These are phyloP conservation scores for Mycena kentingensis DNA, from an alignment of 768 basidiomycete species.

Conservation along the genomic window DNA sequence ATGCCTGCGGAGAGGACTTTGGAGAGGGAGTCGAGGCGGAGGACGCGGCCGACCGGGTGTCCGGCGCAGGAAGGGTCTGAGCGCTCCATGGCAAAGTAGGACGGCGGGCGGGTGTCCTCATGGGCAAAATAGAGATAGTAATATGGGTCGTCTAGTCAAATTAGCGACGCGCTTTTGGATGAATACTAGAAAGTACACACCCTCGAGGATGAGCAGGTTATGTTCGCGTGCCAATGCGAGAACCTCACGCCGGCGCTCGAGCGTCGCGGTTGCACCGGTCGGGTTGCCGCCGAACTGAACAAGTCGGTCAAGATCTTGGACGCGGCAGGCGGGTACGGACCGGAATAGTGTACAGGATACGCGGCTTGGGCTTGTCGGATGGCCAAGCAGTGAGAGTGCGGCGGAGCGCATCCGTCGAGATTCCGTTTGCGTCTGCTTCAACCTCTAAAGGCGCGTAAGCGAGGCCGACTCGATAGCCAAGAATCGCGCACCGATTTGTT, in stretches of 20 bases:
- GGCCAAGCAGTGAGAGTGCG: constrained; percentile 77
- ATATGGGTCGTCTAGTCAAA: constrained; percentile 71
- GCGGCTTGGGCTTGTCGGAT: constrained; percentile 66
- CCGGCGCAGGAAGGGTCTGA: constrained; percentile 44
- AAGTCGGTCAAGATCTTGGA: not conserved
- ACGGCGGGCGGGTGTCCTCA: constrained; percentile 58
- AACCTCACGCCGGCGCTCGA: constrained; percentile 69
- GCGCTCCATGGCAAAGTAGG: constrained; percentile 81
- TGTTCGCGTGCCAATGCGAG: constrained; percentile 71
- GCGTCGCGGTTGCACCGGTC: constrained; percentile 75
- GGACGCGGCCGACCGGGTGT: constrained; percentile 67
- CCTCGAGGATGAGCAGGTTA: constrained; percentile 84
- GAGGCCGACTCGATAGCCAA: constrained; percentile 2
- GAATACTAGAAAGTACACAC: constrained; percentile 37
- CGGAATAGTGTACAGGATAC: constrained; percentile 79
- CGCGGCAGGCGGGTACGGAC: constrained; percentile 39
- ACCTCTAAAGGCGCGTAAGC: constrained; percentile 54
- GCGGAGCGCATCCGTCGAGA: constrained; percentile 60
- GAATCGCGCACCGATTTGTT: constrained; percentile 53
- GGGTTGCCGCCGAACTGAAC: constrained; percentile 82
- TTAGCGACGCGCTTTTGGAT: constrained; percentile 3
- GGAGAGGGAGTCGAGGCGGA: constrained; percentile 89
- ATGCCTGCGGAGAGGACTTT: constrained; percentile 81
- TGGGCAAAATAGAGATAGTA: constrained; percentile 74
- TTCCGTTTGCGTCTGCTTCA: constrained; percentile 72